A percentile compares a stretch with the other conserved stretches of the same genome.
Conservation (phyloP, 2,329 filamentous ascomycete species). For the Scleromitrula shiraiana region DNA sequence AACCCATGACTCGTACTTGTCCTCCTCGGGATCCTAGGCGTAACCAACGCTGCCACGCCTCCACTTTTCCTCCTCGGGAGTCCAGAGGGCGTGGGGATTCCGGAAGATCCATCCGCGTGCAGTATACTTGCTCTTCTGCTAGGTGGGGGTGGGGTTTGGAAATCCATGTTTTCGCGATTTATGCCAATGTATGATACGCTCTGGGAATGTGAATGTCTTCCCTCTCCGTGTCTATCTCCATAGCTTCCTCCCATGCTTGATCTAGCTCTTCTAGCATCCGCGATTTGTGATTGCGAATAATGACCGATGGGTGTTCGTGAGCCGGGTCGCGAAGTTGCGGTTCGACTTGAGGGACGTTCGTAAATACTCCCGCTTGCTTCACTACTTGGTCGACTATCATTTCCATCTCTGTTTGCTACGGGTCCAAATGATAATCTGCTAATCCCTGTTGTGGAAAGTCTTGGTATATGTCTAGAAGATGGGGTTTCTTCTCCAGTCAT, state of each 20-base stretch:
- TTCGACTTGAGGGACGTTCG: conserved; percentile 26
- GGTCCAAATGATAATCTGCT: conserved; percentile 57
- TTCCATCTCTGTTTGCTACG: conserved; percentile 42
- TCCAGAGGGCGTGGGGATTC: conserved; percentile 38
- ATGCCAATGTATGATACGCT: conserved; percentile 27
- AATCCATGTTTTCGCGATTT: conserved; percentile 23
- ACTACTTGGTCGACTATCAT: conserved; percentile 12
- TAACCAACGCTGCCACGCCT: conserved; percentile 27
- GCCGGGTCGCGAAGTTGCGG: conserved; percentile 24
- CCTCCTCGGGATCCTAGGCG: conserved; percentile 15
- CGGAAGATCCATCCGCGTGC: conserved; percentile 33
- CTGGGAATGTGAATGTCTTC: conserved; percentile 28
- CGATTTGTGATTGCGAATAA: conserved; percentile 26
- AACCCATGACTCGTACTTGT: conserved; percentile 23
- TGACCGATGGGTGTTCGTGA: conserved; percentile 30
- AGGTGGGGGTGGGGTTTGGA: conserved; percentile 34
- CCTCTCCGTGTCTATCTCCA: conserved; percentile 18
- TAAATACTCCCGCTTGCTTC: neutral
- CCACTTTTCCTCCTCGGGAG: conserved; percentile 45
- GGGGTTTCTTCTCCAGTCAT: conserved; percentile 27
- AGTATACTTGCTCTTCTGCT: conserved; percentile 35
- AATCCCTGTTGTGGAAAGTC: conserved; percentile 54
- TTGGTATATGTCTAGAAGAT: conserved; percentile 43
- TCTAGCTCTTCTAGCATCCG: conserved; percentile 27
- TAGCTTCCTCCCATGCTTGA: conserved; percentile 28